phyloP scores from a whole-genome alignment of 2,329 filamentous ascomycete genomes.

The Graphiopsis chlorocephala region DNA sequence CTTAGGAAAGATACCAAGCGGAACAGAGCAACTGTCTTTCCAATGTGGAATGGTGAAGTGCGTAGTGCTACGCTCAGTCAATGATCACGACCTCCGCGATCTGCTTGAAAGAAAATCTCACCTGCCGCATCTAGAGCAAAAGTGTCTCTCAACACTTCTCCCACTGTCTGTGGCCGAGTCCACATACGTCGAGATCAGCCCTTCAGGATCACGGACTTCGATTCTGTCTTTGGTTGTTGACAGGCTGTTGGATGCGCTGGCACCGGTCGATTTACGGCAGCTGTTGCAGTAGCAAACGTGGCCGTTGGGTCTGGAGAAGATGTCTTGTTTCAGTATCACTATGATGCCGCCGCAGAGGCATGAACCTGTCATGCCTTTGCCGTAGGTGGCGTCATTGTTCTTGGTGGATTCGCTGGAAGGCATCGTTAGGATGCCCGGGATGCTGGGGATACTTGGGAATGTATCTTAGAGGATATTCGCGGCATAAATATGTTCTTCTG shows the following conservation, averaged over 20 bases:
- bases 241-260: constrained; percentile 19
- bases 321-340: constrained; percentile 47
- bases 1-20: constrained; percentile 20
- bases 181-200: constrained; percentile 18
- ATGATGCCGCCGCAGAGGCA: constrained; percentile 36
- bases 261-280: constrained; percentile 44
- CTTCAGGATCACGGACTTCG: constrained; percentile 14
- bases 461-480: neutral
- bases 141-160: constrained; percentile 18
- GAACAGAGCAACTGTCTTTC: constrained; percentile 9
- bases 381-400: constrained; percentile 29
- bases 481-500: neutral
- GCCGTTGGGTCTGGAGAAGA: constrained; percentile 41
- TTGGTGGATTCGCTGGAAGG: neutral
- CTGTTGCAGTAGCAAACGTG: constrained; percentile 48
- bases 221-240: constrained; percentile 5
- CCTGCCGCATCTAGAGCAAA: constrained; percentile 23
- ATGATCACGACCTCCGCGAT: too few species aligned
- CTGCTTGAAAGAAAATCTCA: neutral
- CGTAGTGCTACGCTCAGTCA: neutral
- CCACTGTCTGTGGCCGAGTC: constrained; percentile 20
- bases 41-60: neutral
- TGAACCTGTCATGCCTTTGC: constrained; percentile 22
- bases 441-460: neutral
- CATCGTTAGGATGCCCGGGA: neutral